Base-by-base conservation (phyloP, 2,329 filamentous ascomycete species). In the Gnomoniopsis sp. region DNA sequence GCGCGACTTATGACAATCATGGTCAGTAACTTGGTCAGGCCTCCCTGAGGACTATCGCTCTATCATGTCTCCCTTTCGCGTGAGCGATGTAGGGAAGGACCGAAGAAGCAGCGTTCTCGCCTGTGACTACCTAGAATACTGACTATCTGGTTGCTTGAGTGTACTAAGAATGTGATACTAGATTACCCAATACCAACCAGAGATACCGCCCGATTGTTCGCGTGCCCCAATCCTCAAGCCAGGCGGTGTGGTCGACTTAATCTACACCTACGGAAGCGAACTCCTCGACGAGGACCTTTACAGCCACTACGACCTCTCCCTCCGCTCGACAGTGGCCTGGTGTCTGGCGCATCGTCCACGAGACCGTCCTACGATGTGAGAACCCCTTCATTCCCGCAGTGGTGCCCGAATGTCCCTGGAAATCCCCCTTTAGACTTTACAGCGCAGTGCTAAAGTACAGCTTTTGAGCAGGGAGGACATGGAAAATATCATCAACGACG, bases 1-100 rank as follows among this genome's bases (percentile, higher is more conserved):
- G 55, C 36, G 15, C 55, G 34, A 7, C 49, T 52, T 8, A 57
- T 57, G 55, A 36, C 26, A 7, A 57, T 57, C 14, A 38, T 57
- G 26, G 55, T 47, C 8, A 57, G 49, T 3, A 36, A 2, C n/a
- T n/a, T n/a, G n/a, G n/a, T n/a, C n/a, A n/a, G n/a, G n/a, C n/a
- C n/a, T n/a, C n/a, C n/a, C n/a, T n/a, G n/a, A n/a, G n/a, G n/a
- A n/a, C n/a, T n/a, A n/a, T n/a, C n/a, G n/a, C n/a, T n/a, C n/a
- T n/a, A n/a, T n/a, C n/a, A n/a, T n/a, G n/a, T n/a, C n/a, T n/a
- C n/a, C n/a, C n/a, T n/a, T n/a, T n/a, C n/a, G n/a, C n/a, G n/a
- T n/a, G n/a, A n/a, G n/a, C n/a, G n/a, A n/a, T n/a, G n/a, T n/a
- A n/a, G n/a, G 34, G 15, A 36, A 36, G 34, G 34, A 36, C 8